Conservation (phyloP, 345 rosid species). For the Psidium guajava region DNA sequence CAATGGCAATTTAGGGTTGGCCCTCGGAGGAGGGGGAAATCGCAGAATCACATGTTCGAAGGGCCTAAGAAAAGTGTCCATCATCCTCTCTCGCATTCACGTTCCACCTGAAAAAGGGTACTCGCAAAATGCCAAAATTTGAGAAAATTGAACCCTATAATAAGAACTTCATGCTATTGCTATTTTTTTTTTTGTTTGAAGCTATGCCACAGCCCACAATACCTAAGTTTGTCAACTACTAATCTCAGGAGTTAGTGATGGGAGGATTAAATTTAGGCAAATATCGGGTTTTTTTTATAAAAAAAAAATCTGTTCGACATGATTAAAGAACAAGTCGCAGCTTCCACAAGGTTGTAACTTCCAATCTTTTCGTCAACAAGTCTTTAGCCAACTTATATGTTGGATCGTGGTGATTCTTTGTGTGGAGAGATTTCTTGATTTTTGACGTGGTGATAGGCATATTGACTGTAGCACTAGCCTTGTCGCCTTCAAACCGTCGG, state of each 20-base stretch:
- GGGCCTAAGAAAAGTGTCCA: not conserved
- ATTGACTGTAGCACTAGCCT: not conserved
- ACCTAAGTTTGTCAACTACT: not conserved
- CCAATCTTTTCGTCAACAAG: not conserved
- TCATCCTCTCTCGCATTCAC: not conserved
- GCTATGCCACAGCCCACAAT: not conserved
- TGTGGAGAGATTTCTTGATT: not conserved
- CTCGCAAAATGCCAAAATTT: not conserved
- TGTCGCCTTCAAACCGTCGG: accelerated
- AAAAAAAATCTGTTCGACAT: not conserved
- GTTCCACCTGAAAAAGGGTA: not conserved
- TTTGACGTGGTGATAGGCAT: not conserved
- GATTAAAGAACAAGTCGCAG: not conserved
- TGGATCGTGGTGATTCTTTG: not conserved
- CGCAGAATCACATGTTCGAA: not conserved
- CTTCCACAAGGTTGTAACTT: not conserved
- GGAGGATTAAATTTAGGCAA: too few species aligned
- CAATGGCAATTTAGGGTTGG: not conserved
- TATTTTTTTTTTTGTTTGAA: too few species aligned
- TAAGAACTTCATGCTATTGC: not conserved
- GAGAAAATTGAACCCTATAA: not conserved
- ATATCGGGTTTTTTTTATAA: too few species aligned
- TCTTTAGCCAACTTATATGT: not conserved
- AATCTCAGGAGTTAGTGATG: too few species aligned
- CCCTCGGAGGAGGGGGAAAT: not conserved